These are phyloP conservation scores for Corchorus olitorius DNA, from an alignment of 345 rosid genomes.

Conservation along the genomic window DNA sequence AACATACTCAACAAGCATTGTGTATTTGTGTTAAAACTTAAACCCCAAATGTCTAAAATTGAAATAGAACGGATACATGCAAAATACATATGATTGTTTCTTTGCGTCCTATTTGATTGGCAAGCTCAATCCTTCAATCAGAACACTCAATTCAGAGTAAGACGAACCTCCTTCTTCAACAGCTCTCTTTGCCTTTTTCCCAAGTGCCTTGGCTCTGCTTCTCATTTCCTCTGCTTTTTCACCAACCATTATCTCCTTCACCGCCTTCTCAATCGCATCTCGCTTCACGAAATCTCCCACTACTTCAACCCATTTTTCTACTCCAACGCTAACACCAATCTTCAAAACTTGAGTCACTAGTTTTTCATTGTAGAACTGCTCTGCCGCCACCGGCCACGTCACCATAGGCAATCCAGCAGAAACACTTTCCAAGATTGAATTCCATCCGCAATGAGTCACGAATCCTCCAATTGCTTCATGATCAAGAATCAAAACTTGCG, in stretches of 20 bases:
- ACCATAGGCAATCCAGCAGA: conserved; percentile 56
- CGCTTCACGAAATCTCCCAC: conserved; percentile 36
- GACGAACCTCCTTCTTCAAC: conserved; percentile 48
- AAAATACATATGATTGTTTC: background rate
- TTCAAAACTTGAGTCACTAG: conserved; percentile 44
- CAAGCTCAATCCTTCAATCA: conserved; percentile 25
- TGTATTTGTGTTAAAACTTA: too few species aligned
- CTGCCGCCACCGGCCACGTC: conserved; percentile 52
- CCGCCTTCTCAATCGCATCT: conserved; percentile 42
- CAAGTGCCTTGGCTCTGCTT: conserved; percentile 19
- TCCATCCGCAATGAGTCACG: conserved; percentile 70
- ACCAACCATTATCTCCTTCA: conserved; percentile 42
- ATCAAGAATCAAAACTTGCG: conserved; percentile 57
- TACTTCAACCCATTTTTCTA: conserved; percentile 17
- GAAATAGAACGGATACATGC: background rate
- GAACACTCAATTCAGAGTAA: conserved; percentile 19
- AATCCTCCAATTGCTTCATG: conserved; percentile 57
- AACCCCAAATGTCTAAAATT: too few species aligned
- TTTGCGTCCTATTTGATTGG: background rate
- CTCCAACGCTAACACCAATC: conserved; percentile 53
- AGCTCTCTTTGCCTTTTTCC: conserved; percentile 35
- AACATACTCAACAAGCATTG: too few species aligned
- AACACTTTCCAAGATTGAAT: conserved; percentile 54
- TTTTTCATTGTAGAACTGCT: conserved; percentile 64
- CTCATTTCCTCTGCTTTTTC: conserved; percentile 45